Evolutionary conservation across 176 grass and related monocot species (phyloP), one percentile per base, ranked within the genome.

Genomic region (Otatea glauca): DNA sequence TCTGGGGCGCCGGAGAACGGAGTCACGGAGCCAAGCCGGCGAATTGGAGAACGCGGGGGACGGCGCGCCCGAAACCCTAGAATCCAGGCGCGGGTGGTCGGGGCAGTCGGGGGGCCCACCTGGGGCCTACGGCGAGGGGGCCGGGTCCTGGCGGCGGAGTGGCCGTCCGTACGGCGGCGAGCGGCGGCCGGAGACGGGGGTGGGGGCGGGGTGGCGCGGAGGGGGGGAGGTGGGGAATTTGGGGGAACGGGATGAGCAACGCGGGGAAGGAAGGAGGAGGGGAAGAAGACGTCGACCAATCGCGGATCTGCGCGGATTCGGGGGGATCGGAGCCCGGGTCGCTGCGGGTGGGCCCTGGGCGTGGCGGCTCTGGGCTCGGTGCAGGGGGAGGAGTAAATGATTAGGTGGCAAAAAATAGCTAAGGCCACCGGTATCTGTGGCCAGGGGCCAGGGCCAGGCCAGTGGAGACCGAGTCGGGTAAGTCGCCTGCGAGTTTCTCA

Each of bases 21-120:
- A 29, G 43, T 12, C 53, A 45, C 25, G 45, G 14, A n/a, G 72
- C 58, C n/a, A n/a, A 18, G 69, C 68, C 41, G 44, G 54, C 80
- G 62, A 87, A 84, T 91, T 91, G 69, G 61, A 37, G 74, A 20
- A 8, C 1, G 16, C 15, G 13, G 73, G 53, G 29, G 15, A 12
- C 54, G 56, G 86, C 50, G 16, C 50, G 34, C 17, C 75, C 61
- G 89, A 91, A 91, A 91, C 89, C 89, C 89, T 91, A 91, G 89
- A 87, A 87, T 60, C 85, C 41, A 27, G 62, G 75, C n/a, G 68
- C 39, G 79, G 25, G 23, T 23, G 39, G 6, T 4, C 47, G 20
- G 1, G 39, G 48, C 25, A 35, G 59, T 20, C 43, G 34, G 45
- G 54, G 32, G n/a, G 13, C 15, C 45, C 18, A 0, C 4, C 7